Evolutionary conservation across 2,329 filamentous ascomycete species (phyloP).

Genomic region (Monosporascus sp.): DNA sequence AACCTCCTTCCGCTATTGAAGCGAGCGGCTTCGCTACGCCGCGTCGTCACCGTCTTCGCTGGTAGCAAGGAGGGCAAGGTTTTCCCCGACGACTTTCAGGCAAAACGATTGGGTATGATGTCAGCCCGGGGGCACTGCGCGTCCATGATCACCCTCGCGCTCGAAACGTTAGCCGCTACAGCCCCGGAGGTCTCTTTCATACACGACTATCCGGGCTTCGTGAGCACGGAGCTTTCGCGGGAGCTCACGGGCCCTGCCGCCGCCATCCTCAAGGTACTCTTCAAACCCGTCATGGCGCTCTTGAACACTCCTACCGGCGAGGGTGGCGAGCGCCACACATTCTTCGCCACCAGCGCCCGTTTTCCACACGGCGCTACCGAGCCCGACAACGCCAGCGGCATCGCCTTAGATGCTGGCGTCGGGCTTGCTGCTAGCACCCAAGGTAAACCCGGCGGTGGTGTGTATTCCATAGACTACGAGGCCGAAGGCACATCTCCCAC

Average conservation of each 20-base stretch:
- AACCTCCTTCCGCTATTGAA: no score
- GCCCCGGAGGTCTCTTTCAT: conserved; percentile 39
- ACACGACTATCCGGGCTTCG: conserved; percentile 34
- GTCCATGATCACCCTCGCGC: conserved; percentile 41
- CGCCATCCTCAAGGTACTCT: conserved; percentile 24
- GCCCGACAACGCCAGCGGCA: conserved; percentile 18
- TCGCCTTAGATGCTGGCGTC: conserved; percentile 19
- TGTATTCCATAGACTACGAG: conserved; percentile 31
- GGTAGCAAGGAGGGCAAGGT: no score
- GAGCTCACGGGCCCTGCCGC: conserved; percentile 19
- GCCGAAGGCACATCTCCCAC: conserved; percentile 25
- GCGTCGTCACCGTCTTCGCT: no score
- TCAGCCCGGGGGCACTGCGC: background rate
- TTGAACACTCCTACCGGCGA: conserved; percentile 24
- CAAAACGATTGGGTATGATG: background rate
- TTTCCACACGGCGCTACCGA: conserved; percentile 20
- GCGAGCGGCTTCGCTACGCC: no score
- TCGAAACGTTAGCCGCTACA: conserved; percentile 41
- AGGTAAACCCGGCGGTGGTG: conserved; percentile 29
- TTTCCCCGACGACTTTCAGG: background rate
- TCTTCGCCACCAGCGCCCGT: conserved; percentile 30
- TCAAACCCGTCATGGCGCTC: conserved; percentile 7
- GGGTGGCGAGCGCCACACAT: conserved; percentile 34
- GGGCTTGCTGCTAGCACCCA: conserved; percentile 24
- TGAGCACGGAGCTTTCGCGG: conserved; percentile 26